Evolutionary conservation across 129 eudicot genomes (phyloP), one percentile per base, ranked within the genome.

Genomic region (Glebionis coronaria): DNA sequence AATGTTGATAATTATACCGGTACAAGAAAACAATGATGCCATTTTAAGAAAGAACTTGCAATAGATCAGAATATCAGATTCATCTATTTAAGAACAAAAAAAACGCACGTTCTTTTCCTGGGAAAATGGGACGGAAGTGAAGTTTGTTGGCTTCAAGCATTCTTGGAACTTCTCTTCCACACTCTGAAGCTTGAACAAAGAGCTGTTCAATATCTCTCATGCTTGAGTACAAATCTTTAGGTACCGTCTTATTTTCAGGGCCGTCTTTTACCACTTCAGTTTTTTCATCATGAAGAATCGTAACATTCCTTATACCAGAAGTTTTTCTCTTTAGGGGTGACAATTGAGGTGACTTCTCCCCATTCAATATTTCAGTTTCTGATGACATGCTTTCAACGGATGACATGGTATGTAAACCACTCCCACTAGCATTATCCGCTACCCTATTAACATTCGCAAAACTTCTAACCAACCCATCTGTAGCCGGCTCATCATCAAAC

Each of bases 61-160:
- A 28, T 66, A 13, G 54, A 20, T 63, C 18, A 63, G 20, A 7
- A 13, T 62, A 20, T 63, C 18, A 63, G 20, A 7, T 51, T 28
- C 49, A 16, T 46, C 38, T 49, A 65, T 18, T 52, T 18, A 27
- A 16, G 61, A 46, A 62, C 59, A 42, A 25, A 54, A 13, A 67
- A 23, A 74, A 70, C 56, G 70, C 23, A 93, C 98, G 68, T 78
- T 84, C 90, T 88, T 81, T 82, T 46, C 92, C 95, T 3, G 86
- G 84, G 15, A 80, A 69, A 55, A 93, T 83, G 21, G 95, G 95
- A 61, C 98, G 98, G 53, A 83, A 93, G 65, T 93, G 96, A 72
- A 93, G 84, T 68, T 93, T 93, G 76, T 93, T 93, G 31, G 98
- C 95, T 78, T 93, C 97, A 66, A 93, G 88, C 98, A 86, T 93